Evolutionary conservation across 164 flowering plant genomes (phyloP), one percentile per base, ranked within the genome.

Genomic region (Nelumbo lutea): DNA sequence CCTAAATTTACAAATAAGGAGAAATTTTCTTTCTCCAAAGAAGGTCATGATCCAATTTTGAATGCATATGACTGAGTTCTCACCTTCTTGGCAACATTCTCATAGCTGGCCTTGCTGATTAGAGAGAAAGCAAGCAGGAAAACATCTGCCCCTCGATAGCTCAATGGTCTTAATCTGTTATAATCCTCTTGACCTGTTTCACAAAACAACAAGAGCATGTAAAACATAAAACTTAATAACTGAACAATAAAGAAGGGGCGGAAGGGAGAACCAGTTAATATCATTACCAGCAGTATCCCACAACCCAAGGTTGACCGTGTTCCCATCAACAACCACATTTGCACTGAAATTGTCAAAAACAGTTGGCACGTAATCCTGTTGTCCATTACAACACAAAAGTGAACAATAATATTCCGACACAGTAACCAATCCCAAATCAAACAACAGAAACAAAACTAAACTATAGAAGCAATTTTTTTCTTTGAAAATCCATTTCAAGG

Each of bases 21-120:
- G 61, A 48, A 9, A 9, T 4, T 13, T 6, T 15, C 66, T 42
- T 56, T 68, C 27, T 27, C 6, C 38, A 9, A 39, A 27, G 2
- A 2, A 42, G 52, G 10, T 44, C 3, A 56, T 27, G 27, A 27
- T 27, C 27, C 27, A 0, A 27, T 27, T 27, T 27, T 27, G 41
- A 27, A 52, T 40, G 39, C 39, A 51, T 46, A 64, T n/a, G 2
- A 52, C 3, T 11, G 3, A 52, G 11, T 52, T 15, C 57, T 43
- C 50, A 87, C 97, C 96, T 95, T 95, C 84, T 95, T 92, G 68
- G 95, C 82, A 66, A 95, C 97, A 84, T 95, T 95, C 80, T 95
- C 99, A 82, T 89, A 95, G 81, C 97, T 95, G 61, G 99, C 99
- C 84, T 92, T 95, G 83, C 99, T 95, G 64, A 95, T 95, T 65